Evolutionary conservation across 2,329 filamentous ascomycete genomes (phyloP).

Genomic region (Trichophyton schoenleinii): DNA sequence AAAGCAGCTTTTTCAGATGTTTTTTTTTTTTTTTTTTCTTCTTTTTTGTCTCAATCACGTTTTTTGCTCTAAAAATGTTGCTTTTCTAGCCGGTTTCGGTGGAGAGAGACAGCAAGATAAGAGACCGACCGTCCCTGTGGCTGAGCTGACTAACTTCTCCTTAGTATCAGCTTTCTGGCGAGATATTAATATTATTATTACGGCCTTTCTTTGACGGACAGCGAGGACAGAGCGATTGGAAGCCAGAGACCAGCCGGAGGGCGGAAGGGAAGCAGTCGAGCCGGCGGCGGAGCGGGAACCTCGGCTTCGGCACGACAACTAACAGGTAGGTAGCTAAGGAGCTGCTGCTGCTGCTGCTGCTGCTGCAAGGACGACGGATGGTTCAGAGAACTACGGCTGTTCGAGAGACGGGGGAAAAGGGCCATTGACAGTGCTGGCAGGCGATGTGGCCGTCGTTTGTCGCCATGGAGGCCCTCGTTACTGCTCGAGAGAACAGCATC

Average conservation of each 20-base stretch:
- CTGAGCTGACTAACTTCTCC: no score
- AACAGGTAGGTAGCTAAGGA: no score
- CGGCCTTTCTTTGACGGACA: not conserved
- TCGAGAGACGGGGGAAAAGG: no score
- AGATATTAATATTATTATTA: no score
- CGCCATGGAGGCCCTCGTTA: no score
- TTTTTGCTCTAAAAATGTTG: not conserved
- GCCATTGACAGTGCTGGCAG: no score
- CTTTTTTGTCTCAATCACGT: conserved; percentile 1
- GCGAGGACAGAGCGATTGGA: not conserved
- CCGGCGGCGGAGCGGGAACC: no score
- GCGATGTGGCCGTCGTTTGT: no score
- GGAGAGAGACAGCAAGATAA: not conserved
- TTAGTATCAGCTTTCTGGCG: no score
- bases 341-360: no score
- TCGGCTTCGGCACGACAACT: no score
- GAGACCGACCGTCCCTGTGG: not conserved
- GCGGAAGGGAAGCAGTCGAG: not conserved
- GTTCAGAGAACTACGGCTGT: not conserved
- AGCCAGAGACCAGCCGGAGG: not conserved
- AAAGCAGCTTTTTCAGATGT: not conserved
- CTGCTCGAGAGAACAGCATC: no score
- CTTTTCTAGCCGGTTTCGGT: conserved; percentile 2
- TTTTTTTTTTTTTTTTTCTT: conserved; percentile 1
- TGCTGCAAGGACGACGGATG: not conserved